These are phyloP conservation scores for Ustilago shanxiensis DNA, from an alignment of 1,284 basidiomycete genomes.

Conservation along the genomic window DNA sequence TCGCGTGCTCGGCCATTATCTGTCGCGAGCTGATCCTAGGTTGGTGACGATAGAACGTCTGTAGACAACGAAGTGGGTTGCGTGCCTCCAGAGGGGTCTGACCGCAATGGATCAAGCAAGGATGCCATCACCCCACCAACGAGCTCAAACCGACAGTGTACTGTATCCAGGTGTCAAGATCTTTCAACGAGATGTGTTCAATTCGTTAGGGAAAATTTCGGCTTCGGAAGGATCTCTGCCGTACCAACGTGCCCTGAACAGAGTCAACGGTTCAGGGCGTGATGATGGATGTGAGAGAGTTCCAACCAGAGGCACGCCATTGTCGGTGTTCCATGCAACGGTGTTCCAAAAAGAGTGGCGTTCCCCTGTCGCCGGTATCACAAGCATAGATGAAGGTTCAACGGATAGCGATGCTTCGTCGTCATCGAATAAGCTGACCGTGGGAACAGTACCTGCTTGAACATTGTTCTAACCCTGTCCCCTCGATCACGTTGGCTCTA, in stretches of 20 bases:
- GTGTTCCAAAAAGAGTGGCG: slow-evolving; percentile 9
- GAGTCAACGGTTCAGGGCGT: background rate
- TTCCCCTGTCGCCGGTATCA: slow-evolving; percentile 1
- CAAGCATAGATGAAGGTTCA: slow-evolving; percentile 7
- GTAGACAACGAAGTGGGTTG: background rate
- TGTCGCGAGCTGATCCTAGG: no score
- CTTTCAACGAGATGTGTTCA: no score
- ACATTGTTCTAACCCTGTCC: background rate
- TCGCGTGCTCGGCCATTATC: no score
- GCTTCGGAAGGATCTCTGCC: background rate
- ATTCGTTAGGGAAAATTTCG: no score
- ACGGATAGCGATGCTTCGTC: background rate
- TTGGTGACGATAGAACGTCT: background rate
- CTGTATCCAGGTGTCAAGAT: no score
- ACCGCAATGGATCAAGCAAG: background rate
- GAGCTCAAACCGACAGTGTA: no score
- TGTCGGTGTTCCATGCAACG: background rate
- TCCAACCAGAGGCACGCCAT: background rate
- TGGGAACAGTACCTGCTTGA: background rate
- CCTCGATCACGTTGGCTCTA: background rate
- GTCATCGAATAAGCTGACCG: slow-evolving; percentile 2
- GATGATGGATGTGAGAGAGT: background rate
- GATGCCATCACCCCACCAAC: background rate
- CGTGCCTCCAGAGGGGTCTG: background rate
- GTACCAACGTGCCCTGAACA: background rate